Evolutionary conservation across 306 rosid species (phyloP), one percentile per base, ranked within the genome.

Genomic region (Leucaena leucocephala): DNA sequence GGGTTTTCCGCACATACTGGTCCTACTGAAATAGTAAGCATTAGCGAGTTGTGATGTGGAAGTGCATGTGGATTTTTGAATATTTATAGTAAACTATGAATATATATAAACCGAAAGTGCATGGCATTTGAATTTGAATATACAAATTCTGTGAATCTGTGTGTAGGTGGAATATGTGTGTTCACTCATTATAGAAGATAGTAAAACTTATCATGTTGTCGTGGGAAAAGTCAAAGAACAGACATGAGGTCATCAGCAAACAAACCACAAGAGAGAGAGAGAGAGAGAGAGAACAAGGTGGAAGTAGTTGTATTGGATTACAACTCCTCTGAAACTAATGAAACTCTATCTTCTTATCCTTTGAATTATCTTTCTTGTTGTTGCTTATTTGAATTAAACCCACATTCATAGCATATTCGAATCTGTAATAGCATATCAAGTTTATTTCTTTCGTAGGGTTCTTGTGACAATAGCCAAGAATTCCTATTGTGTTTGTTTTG

Each of bases 131-230:
- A 45, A 45, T 45, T 83, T 77, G 79, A 75, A 67, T 71, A 36
- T 61, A 67, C 66, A 36, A 52, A 58, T 85, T 71, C 10, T 19
- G 58, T 57, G 69, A 38, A 71, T 78, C 34, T 63, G 64, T n/a
- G 50, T 6, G 9, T 27, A 3, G 82, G 86, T 85, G 89, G 89
- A 82, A 70, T 80, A 62, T 82, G 89, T 38, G 86, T 82, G 86
- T 82, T 52, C 77, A 79, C 45, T 80, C 89, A 85, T 67, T 52
- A 75, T 78, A 78, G 76, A 67, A 81, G 72, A 35, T 50, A n/a
- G 15, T 72, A 61, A 55, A 81, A n/a, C 72, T 39, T 49, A 8
- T 57, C 80, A 76, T 49, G 2, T 80, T 58, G 72, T n/a, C 12
- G 67, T 45, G 16, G 66, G 57, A 36, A 68, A 66, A 17, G 43